These are phyloP conservation scores for Leccinum angustisporum DNA, from an alignment of 1,284 basidiomycete genomes.

Conservation along the genomic window DNA sequence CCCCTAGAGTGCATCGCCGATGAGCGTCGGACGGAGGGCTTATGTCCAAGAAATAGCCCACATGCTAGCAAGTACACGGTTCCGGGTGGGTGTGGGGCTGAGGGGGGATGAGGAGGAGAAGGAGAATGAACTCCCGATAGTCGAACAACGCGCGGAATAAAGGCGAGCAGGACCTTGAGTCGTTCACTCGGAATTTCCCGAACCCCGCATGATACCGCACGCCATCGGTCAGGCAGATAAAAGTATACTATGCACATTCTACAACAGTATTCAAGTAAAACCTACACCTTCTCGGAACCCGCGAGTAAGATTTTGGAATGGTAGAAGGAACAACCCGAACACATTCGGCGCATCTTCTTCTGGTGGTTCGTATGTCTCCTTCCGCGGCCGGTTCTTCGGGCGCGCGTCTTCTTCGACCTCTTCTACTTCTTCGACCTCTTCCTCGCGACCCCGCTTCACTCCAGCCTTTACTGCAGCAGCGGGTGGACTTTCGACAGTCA, in stretches of 20 bases:
- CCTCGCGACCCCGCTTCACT: slow-evolving; percentile 50
- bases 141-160: not conserved
- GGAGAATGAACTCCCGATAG: not conserved
- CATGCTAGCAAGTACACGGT: slow-evolving; percentile 16
- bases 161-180: slow-evolving; percentile 1
- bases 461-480: slow-evolving; percentile 23
- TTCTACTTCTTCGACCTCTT: slow-evolving; percentile 33
- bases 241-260: slow-evolving; percentile 9
- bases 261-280: slow-evolving; percentile 4
- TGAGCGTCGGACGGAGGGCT: slow-evolving; percentile 14
- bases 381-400: slow-evolving; percentile 51
- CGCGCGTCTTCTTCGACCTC: slow-evolving; percentile 37
- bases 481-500: slow-evolving; percentile 35
- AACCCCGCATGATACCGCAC: slow-evolving; percentile 20
- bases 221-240: slow-evolving; percentile 13
- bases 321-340: slow-evolving; percentile 58
- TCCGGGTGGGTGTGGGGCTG: slow-evolving; percentile 2
- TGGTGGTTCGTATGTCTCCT: slow-evolving; percentile 43
- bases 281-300: slow-evolving; percentile 58
- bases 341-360: slow-evolving; percentile 44
- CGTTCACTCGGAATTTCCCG: slow-evolving; percentile 30
- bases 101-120: slow-evolving; percentile 6
- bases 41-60: slow-evolving; percentile 22
- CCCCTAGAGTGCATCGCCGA: slow-evolving; percentile 25
- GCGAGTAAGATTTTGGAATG: slow-evolving; percentile 59